A percentile compares a stretch with the other conserved stretches of the same genome.
phyloP scores from a whole-genome alignment of 177 flowering plant genomes.

The Vitis hybrid region DNA sequence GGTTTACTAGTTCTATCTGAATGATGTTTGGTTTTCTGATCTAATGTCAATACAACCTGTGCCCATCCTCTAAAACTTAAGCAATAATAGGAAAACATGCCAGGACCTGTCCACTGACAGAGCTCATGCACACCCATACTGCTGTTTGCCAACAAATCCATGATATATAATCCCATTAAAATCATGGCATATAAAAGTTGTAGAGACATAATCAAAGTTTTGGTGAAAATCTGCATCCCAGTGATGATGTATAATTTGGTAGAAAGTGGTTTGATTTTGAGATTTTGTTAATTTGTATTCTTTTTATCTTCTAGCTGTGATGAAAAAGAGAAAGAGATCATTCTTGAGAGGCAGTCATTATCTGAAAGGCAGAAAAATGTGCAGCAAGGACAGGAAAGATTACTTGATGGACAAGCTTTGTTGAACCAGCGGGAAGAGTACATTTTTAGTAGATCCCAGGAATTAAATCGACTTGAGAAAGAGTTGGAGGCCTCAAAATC shows the following conservation, averaged over 20 bases:
- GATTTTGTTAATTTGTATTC: not conserved
- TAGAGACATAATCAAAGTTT: not conserved
- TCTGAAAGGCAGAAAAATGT: constrained; percentile 59
- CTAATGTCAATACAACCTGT: too few species aligned
- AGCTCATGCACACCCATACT: not conserved
- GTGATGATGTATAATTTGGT: not conserved
- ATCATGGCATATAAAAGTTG: too few species aligned
- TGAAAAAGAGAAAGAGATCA: constrained; percentile 73
- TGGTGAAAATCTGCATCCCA: not conserved
- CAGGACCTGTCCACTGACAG: not conserved
- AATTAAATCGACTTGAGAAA: constrained; percentile 55
- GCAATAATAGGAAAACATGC: not conserved
- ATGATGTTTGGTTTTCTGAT: too few species aligned
- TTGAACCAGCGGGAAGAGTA: constrained; percentile 79
- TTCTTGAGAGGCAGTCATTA: constrained; percentile 68
- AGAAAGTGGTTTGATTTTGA: not conserved
- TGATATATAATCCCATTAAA: not conserved
- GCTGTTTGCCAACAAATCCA: not conserved
- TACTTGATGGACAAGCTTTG: constrained; percentile 71
- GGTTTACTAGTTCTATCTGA: not conserved
- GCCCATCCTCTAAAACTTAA: not conserved
- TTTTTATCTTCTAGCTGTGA: constrained; percentile 57
- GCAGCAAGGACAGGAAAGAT: constrained; percentile 65
- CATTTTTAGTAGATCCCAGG: constrained; percentile 51
- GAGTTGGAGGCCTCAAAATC: constrained; percentile 59